Base-by-base conservation (phyloP, 2,329 filamentous ascomycete species). In the Pleochaeta shiraiana region DNA sequence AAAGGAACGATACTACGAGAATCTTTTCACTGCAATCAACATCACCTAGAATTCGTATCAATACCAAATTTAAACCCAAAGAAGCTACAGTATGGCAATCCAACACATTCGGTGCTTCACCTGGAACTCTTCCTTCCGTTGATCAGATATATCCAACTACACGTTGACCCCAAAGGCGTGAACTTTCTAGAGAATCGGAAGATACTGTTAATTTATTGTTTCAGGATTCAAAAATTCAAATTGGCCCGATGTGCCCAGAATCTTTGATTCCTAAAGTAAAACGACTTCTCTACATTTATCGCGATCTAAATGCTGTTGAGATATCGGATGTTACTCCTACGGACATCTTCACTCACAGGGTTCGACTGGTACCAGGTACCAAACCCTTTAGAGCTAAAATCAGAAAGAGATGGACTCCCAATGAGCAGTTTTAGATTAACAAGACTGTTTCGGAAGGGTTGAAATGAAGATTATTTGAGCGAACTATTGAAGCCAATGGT, bases 241-340 rank as follows among this genome's bases (percentile, higher is more conserved):
- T 37, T 21, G 30, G 55, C 19, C 30, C 14, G 4, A n/a, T 34
- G 6, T 60, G 30, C 19, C 30, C 55, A 33, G 28, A 33, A n/a
- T 53, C 39, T 19, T 39, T 60, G 24, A 3, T 34, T 34, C n/a
- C 3, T 28, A 19, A 12, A 19, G 60, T 45, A 11, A 63, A 63
- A 16, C 34, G 57, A 39, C 30, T 63, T 5, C 59, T 63, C 14
- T 65, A 63, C 43, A 65, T 24, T 0, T 65, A 65, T 34, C 3
- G 31, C 31, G 64, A 65, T n/a, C 47, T 65, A 6, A 63, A 65
- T 24, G 57, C 45, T 11, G 28, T 31, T 6, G 59, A 65, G 9
- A 19, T 63, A n/a, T 43, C 16, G 16, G 16, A 65, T 14, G 24
- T 63, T 30, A 37, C 43, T 14, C 64, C 30, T 12, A 63, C 59